Base-by-base conservation (phyloP, 805 yeast species). In the Kregervanrija fluxuum region DNA sequence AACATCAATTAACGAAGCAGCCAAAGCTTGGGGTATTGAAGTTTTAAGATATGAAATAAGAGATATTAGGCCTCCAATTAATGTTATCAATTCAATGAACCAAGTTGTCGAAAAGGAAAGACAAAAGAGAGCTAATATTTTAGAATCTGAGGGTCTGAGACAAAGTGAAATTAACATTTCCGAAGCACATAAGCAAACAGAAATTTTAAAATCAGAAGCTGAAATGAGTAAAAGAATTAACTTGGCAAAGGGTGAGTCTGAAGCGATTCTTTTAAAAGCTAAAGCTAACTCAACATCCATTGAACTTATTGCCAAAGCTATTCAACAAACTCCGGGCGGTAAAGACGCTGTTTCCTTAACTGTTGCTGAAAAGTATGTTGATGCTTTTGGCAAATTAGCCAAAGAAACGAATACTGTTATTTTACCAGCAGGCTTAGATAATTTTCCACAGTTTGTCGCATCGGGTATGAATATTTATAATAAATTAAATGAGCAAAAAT, bases 11-110 rank as follows among this genome's bases (percentile, higher is more conserved):
- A 86, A 87, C 60, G 93, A 85, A 56, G 95, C 95, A 12, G 86
- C 95, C 11, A 67, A 69, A 44, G 88, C 78, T 42, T 86, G 95
- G 95, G 95, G 95, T 44, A 81, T 86, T 46, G 74, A 76, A 56
- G 87, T 95, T 59, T 69, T 86, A 49, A 75, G 95, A 57, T 85
- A 87, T 63, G 95, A 86, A 62, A 85, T 86, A 65, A 76, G 89
- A 57, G 95, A 86, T 59, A 86, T 86, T 48, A 89, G 86, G 60
- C 95, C 95, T 1, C 95, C 95, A 3, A 73, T 74, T 33, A 84
- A 85, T 53, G 95, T 86, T 10, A 75, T 86, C 54, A 90, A 83
- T 55, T 93, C 95, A 28, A 87, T 86, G 95, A 95, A 86, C 64
- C 77, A 91, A 60, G 95, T 85, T 64, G 95, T 87, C 17, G 75